Evolutionary conservation across 176 grass and related monocot species (phyloP).

Genomic region (barley (Hordeum vulgare)): DNA sequence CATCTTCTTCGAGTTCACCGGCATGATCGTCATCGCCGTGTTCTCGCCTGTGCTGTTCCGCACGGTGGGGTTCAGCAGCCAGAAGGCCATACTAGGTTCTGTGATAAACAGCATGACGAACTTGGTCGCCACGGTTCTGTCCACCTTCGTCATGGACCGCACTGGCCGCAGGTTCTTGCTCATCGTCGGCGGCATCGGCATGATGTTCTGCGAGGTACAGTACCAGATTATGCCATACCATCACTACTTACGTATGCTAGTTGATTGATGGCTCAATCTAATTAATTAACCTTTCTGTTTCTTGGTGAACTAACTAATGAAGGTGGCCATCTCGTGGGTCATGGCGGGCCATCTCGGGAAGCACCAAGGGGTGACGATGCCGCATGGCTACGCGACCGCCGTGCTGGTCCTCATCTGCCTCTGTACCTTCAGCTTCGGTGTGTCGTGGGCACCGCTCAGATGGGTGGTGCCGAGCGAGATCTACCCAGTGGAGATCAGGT

Average conservation of each 20-base stretch:
- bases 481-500: constrained; percentile 57
- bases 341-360: constrained; percentile 32
- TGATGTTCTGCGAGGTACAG: constrained; percentile 46
- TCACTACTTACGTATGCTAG: background rate
- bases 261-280: background rate
- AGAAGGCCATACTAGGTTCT: constrained; percentile 36
- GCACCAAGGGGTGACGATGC: constrained; percentile 18
- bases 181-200: constrained; percentile 22
- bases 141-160: constrained; percentile 31
- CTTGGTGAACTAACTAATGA: background rate
- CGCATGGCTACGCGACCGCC: constrained; percentile 22
- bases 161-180: constrained; percentile 40
- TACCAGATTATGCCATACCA: background rate
- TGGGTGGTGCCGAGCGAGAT: constrained; percentile 62
- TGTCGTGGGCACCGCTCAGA: constrained; percentile 53
- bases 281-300: background rate
- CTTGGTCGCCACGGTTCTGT: constrained; percentile 4
- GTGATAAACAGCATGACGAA: constrained; percentile 31
- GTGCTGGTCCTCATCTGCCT: constrained; percentile 40
- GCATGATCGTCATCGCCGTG: constrained; percentile 44
- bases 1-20: constrained; percentile 45
- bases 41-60: constrained; percentile 58
- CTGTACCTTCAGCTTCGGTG: constrained; percentile 45
- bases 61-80: constrained; percentile 55
- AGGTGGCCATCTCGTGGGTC: constrained; percentile 33